These are phyloP conservation scores for Priceomyces haplophilus DNA, from an alignment of 805 yeast species.

Conservation along the genomic window DNA sequence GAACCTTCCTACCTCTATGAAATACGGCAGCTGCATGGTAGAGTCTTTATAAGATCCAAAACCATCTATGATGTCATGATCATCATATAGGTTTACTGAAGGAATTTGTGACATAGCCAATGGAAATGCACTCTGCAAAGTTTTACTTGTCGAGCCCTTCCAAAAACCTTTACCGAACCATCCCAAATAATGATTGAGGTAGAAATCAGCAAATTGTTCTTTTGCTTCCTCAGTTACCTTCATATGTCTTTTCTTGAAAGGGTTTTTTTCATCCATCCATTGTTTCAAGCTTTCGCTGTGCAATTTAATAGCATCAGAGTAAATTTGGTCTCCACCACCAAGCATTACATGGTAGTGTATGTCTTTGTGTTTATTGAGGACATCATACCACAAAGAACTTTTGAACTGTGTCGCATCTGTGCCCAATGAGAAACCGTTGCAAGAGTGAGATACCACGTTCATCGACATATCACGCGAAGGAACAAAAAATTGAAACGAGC, in stretches of 20 bases:
- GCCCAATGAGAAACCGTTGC: conserved; percentile 83
- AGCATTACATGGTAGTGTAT: conserved; percentile 85
- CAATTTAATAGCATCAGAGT: conserved; percentile 75
- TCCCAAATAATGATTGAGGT: conserved; percentile 66
- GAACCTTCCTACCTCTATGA: conserved; percentile 66
- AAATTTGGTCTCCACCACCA: conserved; percentile 97
- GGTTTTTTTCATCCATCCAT: conserved; percentile 61
- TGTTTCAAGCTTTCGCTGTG: conserved; percentile 50
- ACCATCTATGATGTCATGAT: conserved; percentile 96
- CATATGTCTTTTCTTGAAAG: conserved; percentile 38
- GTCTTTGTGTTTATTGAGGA: conserved; percentile 59
- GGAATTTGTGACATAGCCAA: conserved; percentile 81
- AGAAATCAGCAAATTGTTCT: conserved; percentile 60
- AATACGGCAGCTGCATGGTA: conserved; percentile 71
- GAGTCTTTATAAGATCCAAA: conserved; percentile 80
- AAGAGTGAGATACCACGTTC: conserved; percentile 81
- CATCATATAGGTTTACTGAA: conserved; percentile 82
- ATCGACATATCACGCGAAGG: conserved; percentile 66
- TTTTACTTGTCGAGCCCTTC: conserved; percentile 65
- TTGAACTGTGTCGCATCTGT: conserved; percentile 65
- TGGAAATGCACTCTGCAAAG: conserved; percentile 68
- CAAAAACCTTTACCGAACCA: conserved; percentile 94
- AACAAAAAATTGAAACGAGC: conserved; percentile 58
- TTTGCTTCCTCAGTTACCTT: conserved; percentile 47
- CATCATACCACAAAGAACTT: conserved; percentile 85